phyloP scores from a whole-genome alignment of 306 rosid genomes.

The Acacia acuminata region DNA sequence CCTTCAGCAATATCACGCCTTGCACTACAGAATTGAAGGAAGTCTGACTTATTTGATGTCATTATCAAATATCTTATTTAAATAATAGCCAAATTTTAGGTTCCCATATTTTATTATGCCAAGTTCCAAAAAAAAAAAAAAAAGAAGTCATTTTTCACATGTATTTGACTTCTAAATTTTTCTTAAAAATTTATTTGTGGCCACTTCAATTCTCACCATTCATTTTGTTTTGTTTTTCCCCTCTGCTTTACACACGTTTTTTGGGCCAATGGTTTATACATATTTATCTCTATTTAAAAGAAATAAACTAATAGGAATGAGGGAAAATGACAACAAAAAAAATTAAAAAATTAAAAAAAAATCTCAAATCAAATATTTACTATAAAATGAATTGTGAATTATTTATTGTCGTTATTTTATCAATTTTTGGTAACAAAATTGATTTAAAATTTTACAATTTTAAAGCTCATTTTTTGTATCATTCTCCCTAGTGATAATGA shows the following conservation, averaged over 20 bases:
- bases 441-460: too few relatives aligned
- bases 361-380: too few relatives aligned
- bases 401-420: rapidly evolving
- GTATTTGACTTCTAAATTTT: too few relatives aligned
- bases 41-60: neutral
- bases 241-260: neutral
- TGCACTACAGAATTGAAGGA: too few relatives aligned
- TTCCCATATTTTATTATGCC: neutral
- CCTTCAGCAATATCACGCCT: neutral
- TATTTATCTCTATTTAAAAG: neutral
- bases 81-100: neutral
- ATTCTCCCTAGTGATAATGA: neutral
- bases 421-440: too few relatives aligned
- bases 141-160: neutral
- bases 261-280: neutral
- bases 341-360: too few relatives aligned
- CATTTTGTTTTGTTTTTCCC: neutral
- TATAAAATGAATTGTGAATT: too few relatives aligned
- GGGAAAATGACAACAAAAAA: too few relatives aligned
- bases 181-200: neutral
- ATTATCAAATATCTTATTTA: neutral
- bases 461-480: rapidly evolving
- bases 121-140: too few relatives aligned
- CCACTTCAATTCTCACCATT: neutral
- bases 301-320: neutral